Percentiles rank a stretch among this genome's conserved stretches.
These are phyloP conservation scores for Plectosphaerella sp. DNA, from an alignment of 2,329 filamentous ascomycete genomes.

Conservation along the genomic window DNA sequence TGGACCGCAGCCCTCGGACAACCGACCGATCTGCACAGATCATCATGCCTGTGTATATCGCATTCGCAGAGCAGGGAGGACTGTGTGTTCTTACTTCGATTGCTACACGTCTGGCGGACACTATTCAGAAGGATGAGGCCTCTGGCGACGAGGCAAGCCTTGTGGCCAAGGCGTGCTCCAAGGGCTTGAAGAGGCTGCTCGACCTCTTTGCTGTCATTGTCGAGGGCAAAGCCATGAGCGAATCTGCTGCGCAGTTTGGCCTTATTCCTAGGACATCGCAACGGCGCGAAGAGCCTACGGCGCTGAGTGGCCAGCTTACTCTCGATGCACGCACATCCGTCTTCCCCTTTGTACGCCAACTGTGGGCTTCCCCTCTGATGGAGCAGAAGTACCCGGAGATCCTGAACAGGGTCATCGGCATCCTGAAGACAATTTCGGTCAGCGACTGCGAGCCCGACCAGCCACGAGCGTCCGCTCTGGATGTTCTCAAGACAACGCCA, in stretches of 20 bases:
- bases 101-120: slow-evolving; percentile 60
- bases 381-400: slow-evolving; percentile 76
- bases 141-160: slow-evolving; percentile 8
- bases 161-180: slow-evolving; percentile 17
- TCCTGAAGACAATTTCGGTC: slow-evolving; percentile 72
- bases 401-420: slow-evolving; percentile 75
- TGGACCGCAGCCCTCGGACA: slow-evolving; percentile 52
- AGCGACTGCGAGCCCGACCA: slow-evolving; percentile 69
- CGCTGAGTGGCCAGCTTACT: slow-evolving; percentile 66
- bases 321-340: slow-evolving; percentile 81
- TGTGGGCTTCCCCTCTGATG: slow-evolving; percentile 83
- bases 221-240: slow-evolving; percentile 73
- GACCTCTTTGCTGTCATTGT: slow-evolving; percentile 74
- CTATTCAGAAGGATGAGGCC: slow-evolving; percentile 40
- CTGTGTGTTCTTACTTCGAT: slow-evolving; percentile 70
- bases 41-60: slow-evolving; percentile 73
- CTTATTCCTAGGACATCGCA: slow-evolving; percentile 26
- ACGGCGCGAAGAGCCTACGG: slow-evolving; percentile 33
- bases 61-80: slow-evolving; percentile 80
- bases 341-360: slow-evolving; percentile 66
- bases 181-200: slow-evolving; percentile 75
- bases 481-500: slow-evolving; percentile 38
- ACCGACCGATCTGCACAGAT: slow-evolving; percentile 50
- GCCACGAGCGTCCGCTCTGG: slow-evolving; percentile 17
- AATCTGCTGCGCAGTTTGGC: slow-evolving; percentile 59